These are phyloP conservation scores for Eustoma russellianum DNA, from an alignment of 257 asterid species.

Conservation along the genomic window DNA sequence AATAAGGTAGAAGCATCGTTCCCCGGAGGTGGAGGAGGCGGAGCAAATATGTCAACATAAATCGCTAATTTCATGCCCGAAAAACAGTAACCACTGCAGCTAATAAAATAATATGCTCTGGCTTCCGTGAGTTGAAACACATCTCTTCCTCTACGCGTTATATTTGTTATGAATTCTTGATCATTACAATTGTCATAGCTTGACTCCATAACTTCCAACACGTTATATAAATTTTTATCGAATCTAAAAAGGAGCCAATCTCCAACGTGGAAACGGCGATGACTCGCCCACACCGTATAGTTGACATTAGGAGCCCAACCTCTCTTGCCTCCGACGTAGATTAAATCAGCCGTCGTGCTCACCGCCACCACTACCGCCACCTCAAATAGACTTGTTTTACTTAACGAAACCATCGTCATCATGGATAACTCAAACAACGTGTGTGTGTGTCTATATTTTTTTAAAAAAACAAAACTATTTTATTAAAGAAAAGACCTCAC, in stretches of 20 bases:
- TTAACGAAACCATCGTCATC: too few relatives aligned
- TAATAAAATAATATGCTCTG: conserved; percentile 43
- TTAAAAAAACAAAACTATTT: too few relatives aligned
- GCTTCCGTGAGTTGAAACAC: conserved; percentile 37
- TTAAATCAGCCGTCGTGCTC: conserved; percentile 14
- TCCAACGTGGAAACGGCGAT: conserved; percentile 34
- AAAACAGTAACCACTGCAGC: conserved; percentile 51
- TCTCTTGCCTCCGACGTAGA: conserved; percentile 32
- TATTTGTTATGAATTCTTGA: conserved; percentile 27
- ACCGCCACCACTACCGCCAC: conserved; percentile 17
- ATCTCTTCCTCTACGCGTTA: conserved; percentile 61
- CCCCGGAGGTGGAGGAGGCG: conserved; percentile 14
- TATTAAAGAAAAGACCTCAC: too few relatives aligned
- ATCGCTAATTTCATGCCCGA: conserved; percentile 48
- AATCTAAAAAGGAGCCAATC: conserved; percentile 47
- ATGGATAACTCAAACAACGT: too few relatives aligned
- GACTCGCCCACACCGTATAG: conserved; percentile 45
- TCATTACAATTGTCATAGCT: conserved; percentile 47
- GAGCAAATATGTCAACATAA: conserved; percentile 13
- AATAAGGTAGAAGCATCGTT: conserved; percentile 2
- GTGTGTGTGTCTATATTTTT: too few relatives aligned
- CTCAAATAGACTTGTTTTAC: not conserved
- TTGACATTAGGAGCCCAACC: conserved; percentile 41
- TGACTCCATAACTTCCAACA: conserved; percentile 46
- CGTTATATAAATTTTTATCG: conserved; percentile 36